A percentile compares a stretch with the other conserved stretches of the same genome.
These are phyloP conservation scores for Danielia reshetovae DNA, from an alignment of 805 yeast species.

Conservation along the genomic window DNA sequence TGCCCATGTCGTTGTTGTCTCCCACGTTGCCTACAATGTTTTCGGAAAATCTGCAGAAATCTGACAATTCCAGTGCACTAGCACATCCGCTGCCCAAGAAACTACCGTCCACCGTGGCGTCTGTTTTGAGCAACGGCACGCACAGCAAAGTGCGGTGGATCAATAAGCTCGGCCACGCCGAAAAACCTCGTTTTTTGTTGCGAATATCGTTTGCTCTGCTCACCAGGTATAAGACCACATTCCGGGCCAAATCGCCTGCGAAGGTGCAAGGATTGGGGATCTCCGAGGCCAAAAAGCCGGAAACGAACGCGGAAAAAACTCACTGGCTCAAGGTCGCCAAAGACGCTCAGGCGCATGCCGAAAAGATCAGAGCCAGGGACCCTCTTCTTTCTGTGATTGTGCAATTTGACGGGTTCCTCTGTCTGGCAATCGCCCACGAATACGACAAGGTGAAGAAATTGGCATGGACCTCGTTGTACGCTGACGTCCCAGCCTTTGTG, in stretches of 20 bases:
- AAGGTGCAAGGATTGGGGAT: constrained; percentile 13
- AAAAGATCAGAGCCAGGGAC: constrained; percentile 10
- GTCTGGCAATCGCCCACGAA: constrained; percentile 8
- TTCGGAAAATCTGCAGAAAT: background rate
- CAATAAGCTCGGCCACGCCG: constrained; percentile 23
- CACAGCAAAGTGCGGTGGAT: constrained; percentile 24
- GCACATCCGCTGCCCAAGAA: constrained; percentile 17
- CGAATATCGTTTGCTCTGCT: constrained; percentile 20
- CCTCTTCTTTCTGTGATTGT: constrained; percentile 16
- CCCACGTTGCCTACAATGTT: constrained; percentile 33
- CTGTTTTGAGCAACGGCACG: constrained; percentile 4
- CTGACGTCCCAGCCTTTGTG: constrained; percentile 12
- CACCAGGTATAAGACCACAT: constrained; percentile 12
- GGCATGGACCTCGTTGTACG: constrained; percentile 9
- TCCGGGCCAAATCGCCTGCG: constrained; percentile 10
- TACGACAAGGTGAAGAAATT: constrained; percentile 3
- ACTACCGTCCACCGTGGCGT: constrained; percentile 8
- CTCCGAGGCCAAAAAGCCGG: constrained; percentile 5
- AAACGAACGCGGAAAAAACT: constrained; percentile 1
- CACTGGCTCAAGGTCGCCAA: constrained; percentile 5
- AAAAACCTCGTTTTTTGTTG: constrained; percentile 23
- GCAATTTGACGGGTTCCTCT: constrained; percentile 17
- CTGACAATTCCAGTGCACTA: background rate
- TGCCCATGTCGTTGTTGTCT: constrained; percentile 29
- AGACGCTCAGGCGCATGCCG: constrained; percentile 6